A percentile compares a stretch with the other conserved stretches of the same genome.
These are phyloP conservation scores for Annona squamosa DNA, from an alignment of 164 flowering plant genomes.

Conservation along the genomic window DNA sequence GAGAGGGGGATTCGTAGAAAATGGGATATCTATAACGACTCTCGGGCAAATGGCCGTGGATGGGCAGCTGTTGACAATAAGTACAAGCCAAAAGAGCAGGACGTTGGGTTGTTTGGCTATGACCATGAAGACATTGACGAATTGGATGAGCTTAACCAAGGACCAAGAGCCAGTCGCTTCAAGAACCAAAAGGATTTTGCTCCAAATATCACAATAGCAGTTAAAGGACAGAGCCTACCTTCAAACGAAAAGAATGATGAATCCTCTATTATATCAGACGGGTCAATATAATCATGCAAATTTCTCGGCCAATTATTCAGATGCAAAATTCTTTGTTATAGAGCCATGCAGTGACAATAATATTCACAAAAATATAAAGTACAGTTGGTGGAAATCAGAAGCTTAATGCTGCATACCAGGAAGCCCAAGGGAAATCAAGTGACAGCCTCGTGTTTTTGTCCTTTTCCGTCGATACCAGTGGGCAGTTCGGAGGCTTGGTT, in stretches of 20 bases:
- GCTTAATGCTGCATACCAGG: constrained; percentile 67
- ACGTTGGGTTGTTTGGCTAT: constrained; percentile 41
- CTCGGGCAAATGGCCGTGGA: constrained; percentile 41
- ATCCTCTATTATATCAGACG: constrained; percentile 25
- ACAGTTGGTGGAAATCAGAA: constrained; percentile 87
- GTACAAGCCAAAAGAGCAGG: constrained; percentile 56
- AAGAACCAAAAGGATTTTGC: constrained; percentile 48
- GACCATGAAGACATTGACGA: constrained; percentile 65
- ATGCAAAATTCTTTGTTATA: constrained; percentile 75
- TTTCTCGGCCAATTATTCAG: constrained; percentile 52
- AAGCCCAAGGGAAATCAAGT: constrained; percentile 55
- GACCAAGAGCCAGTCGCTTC: constrained; percentile 63
- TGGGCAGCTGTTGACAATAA: constrained; percentile 58
- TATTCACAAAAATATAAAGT: constrained; percentile 87
- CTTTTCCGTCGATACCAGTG: too few species aligned
- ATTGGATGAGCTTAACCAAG: constrained; percentile 74
- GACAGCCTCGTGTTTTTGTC: constrained; percentile 68
- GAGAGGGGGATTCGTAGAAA: too few species aligned
- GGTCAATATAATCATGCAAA: constrained; percentile 63
- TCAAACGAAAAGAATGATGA: constrained; percentile 31
- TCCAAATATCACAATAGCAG: constrained; percentile 32
- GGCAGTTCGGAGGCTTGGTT: too few species aligned
- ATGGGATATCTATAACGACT: too few species aligned
- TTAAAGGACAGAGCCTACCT: constrained; percentile 44
- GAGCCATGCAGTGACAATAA: constrained; percentile 96